Evolutionary conservation across 1,284 basidiomycete species (phyloP).

Genomic region (Naganishia sp.): DNA sequence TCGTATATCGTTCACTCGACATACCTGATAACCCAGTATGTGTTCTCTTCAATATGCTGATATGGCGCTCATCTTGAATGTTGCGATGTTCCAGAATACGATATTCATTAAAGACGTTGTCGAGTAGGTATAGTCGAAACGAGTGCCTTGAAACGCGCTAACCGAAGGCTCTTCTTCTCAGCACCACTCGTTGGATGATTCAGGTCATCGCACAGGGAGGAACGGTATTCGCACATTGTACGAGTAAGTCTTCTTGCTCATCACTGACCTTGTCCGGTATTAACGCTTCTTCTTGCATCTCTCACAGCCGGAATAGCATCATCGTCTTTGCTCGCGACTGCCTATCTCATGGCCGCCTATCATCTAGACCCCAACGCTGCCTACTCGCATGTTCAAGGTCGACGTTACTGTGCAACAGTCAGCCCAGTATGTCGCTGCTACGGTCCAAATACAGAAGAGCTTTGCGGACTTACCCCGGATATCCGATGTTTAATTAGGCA

Average conservation of each 20-base stretch:
- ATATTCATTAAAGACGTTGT: constrained; percentile 16
- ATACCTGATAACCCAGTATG: constrained; percentile 77
- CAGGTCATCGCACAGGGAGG: constrained; percentile 67
- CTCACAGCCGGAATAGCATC: constrained; percentile 76
- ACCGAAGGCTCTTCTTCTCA: constrained; percentile 54
- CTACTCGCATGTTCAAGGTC: constrained; percentile 79
- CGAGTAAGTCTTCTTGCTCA: constrained; percentile 60
- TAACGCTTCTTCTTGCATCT: constrained; percentile 19
- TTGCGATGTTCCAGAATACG: constrained; percentile 15
- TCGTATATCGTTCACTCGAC: constrained; percentile 76
- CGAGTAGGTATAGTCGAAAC: neutral
- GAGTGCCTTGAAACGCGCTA: constrained; percentile 70
- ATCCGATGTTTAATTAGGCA: neutral
- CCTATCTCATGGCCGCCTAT: constrained; percentile 85
- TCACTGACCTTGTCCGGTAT: constrained; percentile 1
- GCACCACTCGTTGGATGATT: constrained; percentile 78
- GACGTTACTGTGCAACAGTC: constrained; percentile 85
- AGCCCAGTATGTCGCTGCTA: constrained; percentile 60
- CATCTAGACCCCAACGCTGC: constrained; percentile 75
- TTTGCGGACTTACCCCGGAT: no score
- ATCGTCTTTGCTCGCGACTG: constrained; percentile 83
- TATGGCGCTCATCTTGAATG: neutral
- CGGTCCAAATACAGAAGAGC: no score
- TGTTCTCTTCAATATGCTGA: constrained; percentile 25
- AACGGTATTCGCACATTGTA: constrained; percentile 84